Evolutionary conservation across 164 flowering plant species (phyloP).

Genomic region (Saururus chinensis): DNA sequence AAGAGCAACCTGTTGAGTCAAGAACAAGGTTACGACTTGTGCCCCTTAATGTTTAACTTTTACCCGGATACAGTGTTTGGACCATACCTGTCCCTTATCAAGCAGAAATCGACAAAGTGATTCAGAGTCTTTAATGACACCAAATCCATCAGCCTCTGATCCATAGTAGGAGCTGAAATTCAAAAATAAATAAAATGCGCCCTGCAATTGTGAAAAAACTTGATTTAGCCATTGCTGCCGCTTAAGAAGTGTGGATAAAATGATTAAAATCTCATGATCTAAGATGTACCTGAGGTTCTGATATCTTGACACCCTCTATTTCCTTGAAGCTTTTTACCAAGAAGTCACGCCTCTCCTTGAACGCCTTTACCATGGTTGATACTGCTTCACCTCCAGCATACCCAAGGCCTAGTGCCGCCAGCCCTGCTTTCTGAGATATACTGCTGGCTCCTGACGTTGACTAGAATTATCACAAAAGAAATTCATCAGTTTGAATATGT

Average conservation of each 20-base stretch:
- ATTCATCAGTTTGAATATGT: constrained; percentile 1
- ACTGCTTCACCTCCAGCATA: constrained; percentile 90
- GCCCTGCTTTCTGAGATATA: constrained; percentile 88
- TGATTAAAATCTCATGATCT: not conserved
- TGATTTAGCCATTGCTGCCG: not conserved
- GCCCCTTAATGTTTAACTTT: not conserved
- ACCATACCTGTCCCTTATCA: constrained; percentile 69
- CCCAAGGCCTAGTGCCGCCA: constrained; percentile 89
- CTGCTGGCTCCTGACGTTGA: constrained; percentile 95
- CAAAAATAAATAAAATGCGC: constrained; percentile 88
- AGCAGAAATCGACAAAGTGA: constrained; percentile 78
- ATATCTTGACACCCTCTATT: constrained; percentile 68
- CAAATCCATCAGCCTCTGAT: constrained; percentile 70
- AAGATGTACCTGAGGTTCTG: constrained; percentile 73
- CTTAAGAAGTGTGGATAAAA: not conserved
- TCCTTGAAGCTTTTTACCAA: constrained; percentile 62
- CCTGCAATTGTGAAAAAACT: constrained; percentile 37
- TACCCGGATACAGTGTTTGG: too few relatives aligned
- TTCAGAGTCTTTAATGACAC: constrained; percentile 60
- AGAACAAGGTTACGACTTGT: not conserved
- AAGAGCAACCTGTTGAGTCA: constrained; percentile 65
- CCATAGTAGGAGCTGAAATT: constrained; percentile 89
- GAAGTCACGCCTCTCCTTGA: constrained; percentile 75
- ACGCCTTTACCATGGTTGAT: constrained; percentile 76
- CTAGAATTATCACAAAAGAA: constrained; percentile 25